Evolutionary conservation across 1,284 basidiomycete species (phyloP).

Genomic region (Papiliotrema fonsecae): DNA sequence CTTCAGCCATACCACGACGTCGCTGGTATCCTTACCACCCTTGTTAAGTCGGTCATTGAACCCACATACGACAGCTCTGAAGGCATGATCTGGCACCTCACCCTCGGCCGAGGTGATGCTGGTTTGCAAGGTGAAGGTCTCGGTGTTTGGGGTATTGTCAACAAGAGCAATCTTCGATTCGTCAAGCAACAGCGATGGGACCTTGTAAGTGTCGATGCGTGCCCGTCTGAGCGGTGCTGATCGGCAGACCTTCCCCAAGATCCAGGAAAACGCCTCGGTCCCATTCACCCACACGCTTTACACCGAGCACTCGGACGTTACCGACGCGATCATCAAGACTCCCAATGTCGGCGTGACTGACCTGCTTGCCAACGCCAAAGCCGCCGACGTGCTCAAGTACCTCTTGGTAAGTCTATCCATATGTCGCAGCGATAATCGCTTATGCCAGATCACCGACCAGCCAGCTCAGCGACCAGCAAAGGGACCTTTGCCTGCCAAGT

Average conservation of each 20-base stretch:
- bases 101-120: conserved; percentile 55
- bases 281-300: conserved; percentile 58
- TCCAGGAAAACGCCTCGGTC: conserved; percentile 34
- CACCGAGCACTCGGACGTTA: conserved; percentile 72
- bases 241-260: conserved; percentile 39
- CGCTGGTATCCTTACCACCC: conserved; percentile 54
- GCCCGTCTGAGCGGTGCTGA: neutral
- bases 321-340: conserved; percentile 69
- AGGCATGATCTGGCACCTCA: conserved; percentile 61
- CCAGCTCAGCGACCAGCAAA: conserved; percentile 61
- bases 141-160: conserved; percentile 78
- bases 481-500: conserved; percentile 51
- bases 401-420: conserved; percentile 59
- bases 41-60: conserved; percentile 62
- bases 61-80: conserved; percentile 60
- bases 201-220: conserved; percentile 57
- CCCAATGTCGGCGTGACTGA: conserved; percentile 56
- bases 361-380: conserved; percentile 57
- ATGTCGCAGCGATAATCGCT: conserved; percentile 1
- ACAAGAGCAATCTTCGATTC: conserved; percentile 66
- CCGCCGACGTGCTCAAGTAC: conserved; percentile 58
- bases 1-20: conserved; percentile 80
- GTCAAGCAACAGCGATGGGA: conserved; percentile 76
- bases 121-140: conserved; percentile 50
- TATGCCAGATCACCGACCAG: conserved; percentile 68